Percentiles rank a stretch among this genome's conserved stretches.
These are phyloP conservation scores for Fomitiporia mediterranea DNA, from an alignment of 1,284 basidiomycete genomes.

Conservation along the genomic window DNA sequence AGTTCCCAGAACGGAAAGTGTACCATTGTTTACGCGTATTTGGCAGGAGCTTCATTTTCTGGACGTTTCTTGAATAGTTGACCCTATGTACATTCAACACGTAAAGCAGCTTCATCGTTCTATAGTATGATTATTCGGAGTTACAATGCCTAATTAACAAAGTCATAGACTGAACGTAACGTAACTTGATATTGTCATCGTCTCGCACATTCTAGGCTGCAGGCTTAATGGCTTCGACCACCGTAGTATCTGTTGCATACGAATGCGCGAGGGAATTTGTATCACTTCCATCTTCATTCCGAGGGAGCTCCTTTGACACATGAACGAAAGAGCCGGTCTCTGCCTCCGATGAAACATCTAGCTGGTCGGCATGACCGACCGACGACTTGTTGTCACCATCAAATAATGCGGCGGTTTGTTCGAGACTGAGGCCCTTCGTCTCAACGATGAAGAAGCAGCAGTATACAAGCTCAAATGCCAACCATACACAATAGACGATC, in stretches of 20 bases:
- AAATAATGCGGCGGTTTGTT: slow-evolving; percentile 70
- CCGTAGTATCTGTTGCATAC: too few relatives aligned
- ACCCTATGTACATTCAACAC: background rate
- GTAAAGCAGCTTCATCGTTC: too few relatives aligned
- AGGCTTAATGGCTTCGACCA: too few relatives aligned
- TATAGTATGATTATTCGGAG: too few relatives aligned
- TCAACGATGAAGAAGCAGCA: slow-evolving; percentile 65
- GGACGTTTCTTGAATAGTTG: background rate
- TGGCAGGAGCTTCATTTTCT: background rate
- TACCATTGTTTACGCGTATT: background rate
- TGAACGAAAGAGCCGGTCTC: background rate
- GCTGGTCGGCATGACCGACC: background rate
- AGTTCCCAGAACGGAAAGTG: background rate
- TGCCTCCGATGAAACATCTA: background rate
- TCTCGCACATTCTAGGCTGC: too few relatives aligned
- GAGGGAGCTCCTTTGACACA: background rate
- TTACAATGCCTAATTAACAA: background rate
- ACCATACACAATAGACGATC: slow-evolving; percentile 66
- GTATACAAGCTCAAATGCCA: slow-evolving; percentile 57
- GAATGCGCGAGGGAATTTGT: slow-evolving; percentile 32
- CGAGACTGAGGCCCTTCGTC: slow-evolving; percentile 66
- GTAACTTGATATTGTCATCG: too few relatives aligned
- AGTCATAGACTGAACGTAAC: too few relatives aligned
- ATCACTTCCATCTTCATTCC: slow-evolving; percentile 23
- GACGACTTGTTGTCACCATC: slow-evolving; percentile 60